Evolutionary conservation across 2,329 filamentous ascomycete genomes (phyloP), one percentile per base, ranked within the genome.

Genomic region (Aureobasidium sp.): DNA sequence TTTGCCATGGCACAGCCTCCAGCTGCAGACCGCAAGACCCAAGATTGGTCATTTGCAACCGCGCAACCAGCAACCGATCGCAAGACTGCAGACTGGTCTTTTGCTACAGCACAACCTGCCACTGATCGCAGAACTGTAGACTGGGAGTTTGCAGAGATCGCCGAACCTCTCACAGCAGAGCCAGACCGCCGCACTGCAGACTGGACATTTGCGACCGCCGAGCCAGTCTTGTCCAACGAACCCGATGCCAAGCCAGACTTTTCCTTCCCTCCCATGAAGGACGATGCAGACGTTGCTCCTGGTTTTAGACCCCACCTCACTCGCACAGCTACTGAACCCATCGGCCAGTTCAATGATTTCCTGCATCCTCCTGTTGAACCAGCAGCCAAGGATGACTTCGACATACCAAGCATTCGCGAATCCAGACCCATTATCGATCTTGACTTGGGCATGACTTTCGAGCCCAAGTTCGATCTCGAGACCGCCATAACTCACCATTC

Each of bases 11-110:
- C 77, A 66, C 65, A 63, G 58, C 70, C 44, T 70, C 70, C 41
- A n/a, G 65, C 37, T 13, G 59, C 64, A 70, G 69, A 49, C 21
- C 58, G 58, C 37, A 45, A 45, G n/a, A 61, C 58, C 5, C 15
- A 61, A 25, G 79, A 82, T 34, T 85, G 81, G 81, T 82, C 77
- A 8, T 83, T 83, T 64, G 79, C 80, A 8, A 70, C 74, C 3
- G 76, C 76, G 70, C 72, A 70, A 52, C 69, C 21, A 65, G 65
- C 58, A 63, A 48, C 63, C 69, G 69, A 49, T 25, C 58, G 58
- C n/a, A 45, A 45, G 6, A 61, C 58, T 6, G 29, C 49, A 37
- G 79, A 82, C 34, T 85, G 81, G 81, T 82, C 77, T 7, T 83
- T 83, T 63, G 79, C 80, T 8, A 70, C 74, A 5, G 76, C 76